Percentiles rank a stretch among this genome's conserved stretches.
Conservation (phyloP, 2,329 filamentous ascomycete genomes). For the Bipolaris oryzae region DNA sequence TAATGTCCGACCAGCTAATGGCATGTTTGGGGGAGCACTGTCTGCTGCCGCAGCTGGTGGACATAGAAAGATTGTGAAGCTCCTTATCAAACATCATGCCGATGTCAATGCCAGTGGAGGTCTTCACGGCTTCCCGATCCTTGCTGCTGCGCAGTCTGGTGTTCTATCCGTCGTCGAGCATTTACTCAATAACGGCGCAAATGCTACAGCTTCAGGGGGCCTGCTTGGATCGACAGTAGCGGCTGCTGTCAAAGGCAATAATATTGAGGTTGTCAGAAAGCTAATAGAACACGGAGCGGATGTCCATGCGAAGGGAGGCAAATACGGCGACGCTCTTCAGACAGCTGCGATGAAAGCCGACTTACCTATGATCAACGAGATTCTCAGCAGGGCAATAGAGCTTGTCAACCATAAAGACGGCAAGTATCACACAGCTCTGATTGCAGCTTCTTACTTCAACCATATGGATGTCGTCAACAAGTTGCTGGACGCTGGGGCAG, state of each 20-base stretch:
- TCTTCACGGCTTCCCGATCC: slow-evolving; percentile 21
- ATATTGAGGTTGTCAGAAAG: slow-evolving; percentile 22
- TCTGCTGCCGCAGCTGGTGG: slow-evolving; percentile 19
- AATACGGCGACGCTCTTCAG: slow-evolving; percentile 26
- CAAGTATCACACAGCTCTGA: slow-evolving; percentile 31
- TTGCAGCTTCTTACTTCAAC: slow-evolving; percentile 31
- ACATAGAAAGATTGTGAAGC: slow-evolving; percentile 13
- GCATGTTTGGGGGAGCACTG: slow-evolving; percentile 20
- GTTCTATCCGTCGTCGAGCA: slow-evolving; percentile 13
- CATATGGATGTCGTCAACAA: slow-evolving; percentile 22
- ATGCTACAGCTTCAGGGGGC: slow-evolving; percentile 15
- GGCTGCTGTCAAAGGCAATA: slow-evolving; percentile 24
- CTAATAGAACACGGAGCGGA: slow-evolving; percentile 34
- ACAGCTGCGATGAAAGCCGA: slow-evolving; percentile 25
- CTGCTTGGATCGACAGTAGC: slow-evolving; percentile 18
- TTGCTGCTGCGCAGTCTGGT: slow-evolving; percentile 26
- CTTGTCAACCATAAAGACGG: slow-evolving; percentile 22
- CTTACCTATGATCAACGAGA: slow-evolving; percentile 18
- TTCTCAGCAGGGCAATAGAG: slow-evolving; percentile 23
- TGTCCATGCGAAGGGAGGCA: slow-evolving; percentile 22
- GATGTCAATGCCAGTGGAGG: slow-evolving; percentile 27
- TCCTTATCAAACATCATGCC: slow-evolving; percentile 22
- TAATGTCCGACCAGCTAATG: slow-evolving; percentile 23
- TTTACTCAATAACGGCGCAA: slow-evolving; percentile 23
- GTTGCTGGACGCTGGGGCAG: slow-evolving; percentile 27